Evolutionary conservation across 345 rosid species (phyloP).

Genomic region (Clausena lansium): DNA sequence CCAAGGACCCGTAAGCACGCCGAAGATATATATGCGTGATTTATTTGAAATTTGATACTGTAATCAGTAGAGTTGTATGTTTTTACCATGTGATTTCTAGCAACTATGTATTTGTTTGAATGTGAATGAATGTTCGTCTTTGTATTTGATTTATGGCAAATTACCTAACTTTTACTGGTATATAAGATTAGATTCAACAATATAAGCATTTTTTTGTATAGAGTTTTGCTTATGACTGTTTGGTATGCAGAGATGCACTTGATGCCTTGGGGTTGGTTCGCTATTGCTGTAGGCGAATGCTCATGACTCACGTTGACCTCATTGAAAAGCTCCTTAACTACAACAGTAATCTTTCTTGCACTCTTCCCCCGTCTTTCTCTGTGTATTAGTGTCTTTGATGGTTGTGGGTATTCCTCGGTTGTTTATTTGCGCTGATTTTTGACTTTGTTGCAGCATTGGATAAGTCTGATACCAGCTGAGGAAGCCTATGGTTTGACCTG

Average conservation of each 20-base stretch:
- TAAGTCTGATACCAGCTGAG: slow-evolving; percentile 54
- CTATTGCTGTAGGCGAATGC: slow-evolving; percentile 97
- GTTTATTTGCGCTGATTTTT: neutral
- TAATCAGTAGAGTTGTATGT: neutral
- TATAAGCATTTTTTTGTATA: neutral
- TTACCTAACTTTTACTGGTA: neutral
- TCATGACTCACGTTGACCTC: slow-evolving; percentile 98
- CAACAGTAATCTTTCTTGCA: slow-evolving; percentile 57
- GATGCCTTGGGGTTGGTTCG: slow-evolving; percentile 88
- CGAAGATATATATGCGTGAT: neutral
- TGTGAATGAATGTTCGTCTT: neutral
- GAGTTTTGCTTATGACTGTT: neutral
- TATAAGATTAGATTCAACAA: neutral
- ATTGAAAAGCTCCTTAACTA: slow-evolving; percentile 98
- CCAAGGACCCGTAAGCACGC: neutral
- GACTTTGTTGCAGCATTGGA: slow-evolving; percentile 60
- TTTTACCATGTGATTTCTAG: neutral
- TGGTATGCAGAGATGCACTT: slow-evolving; percentile 78
- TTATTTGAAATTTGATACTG: neutral
- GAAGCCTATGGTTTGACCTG: slow-evolving; percentile 10
- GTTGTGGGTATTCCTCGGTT: neutral
- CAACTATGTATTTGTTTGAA: neutral
- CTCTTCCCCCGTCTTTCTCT: slow-evolving; percentile 5
- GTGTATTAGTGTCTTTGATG: neutral
- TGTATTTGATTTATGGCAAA: neutral